Percentiles rank a stretch among this genome's conserved stretches.
Evolutionary conservation across 176 grass and related monocot species (phyloP).

Genomic region (Oryza glumipatula): DNA sequence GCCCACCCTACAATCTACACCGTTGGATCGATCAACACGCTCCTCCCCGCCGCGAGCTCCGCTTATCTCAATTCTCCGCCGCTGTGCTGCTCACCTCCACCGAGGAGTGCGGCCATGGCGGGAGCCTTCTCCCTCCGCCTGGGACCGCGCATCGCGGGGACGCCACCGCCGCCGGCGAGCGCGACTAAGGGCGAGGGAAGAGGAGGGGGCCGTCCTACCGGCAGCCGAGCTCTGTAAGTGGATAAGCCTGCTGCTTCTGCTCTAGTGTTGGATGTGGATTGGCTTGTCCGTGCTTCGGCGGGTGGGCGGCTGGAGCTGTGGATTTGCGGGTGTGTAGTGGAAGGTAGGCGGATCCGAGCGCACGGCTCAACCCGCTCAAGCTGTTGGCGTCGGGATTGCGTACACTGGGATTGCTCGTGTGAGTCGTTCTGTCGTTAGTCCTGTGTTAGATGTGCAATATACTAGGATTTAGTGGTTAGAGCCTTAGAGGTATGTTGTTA

Average conservation of each 20-base stretch:
- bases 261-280: neutral
- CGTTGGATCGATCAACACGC: no score
- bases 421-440: no score
- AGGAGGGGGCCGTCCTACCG: neutral
- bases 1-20: no score
- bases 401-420: no score
- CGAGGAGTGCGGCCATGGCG: slow-evolving; percentile 34
- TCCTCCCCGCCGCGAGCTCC: no score
- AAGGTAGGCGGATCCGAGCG: neutral
- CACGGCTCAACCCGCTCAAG: no score
- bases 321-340: neutral
- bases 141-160: slow-evolving; percentile 25
- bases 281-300: neutral
- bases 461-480: no score
- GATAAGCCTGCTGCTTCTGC: neutral
- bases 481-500: no score
- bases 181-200: neutral
- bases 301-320: neutral
- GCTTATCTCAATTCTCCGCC: neutral
- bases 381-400: no score
- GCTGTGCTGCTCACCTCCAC: neutral
- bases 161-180: neutral
- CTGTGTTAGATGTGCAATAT: no score
- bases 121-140: slow-evolving; percentile 31
- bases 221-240: slow-evolving; percentile 44